These are phyloP conservation scores for Neonectria neomacrospora DNA, from an alignment of 2,329 filamentous ascomycete genomes.

Conservation along the genomic window DNA sequence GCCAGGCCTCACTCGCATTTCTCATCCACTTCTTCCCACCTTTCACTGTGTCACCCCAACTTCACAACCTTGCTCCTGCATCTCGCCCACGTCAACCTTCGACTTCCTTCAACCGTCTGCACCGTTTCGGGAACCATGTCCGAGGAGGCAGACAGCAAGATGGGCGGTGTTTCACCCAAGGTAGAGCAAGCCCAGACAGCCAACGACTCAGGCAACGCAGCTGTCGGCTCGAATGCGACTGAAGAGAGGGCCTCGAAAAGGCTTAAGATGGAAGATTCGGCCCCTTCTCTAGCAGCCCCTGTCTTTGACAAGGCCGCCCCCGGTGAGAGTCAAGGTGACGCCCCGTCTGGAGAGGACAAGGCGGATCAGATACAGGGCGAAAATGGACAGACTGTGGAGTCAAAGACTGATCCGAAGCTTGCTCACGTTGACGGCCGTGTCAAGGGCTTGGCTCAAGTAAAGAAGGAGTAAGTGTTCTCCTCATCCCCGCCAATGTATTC, in stretches of 20 bases:
- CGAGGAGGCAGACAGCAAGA: constrained; percentile 39
- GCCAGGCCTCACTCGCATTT: constrained; percentile 8
- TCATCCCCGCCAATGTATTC: background rate
- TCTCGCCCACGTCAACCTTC: background rate
- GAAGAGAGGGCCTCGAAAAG: constrained; percentile 66
- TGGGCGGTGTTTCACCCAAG: constrained; percentile 36
- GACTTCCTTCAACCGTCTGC: background rate
- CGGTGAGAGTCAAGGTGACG: background rate
- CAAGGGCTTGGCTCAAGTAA: constrained; percentile 76
- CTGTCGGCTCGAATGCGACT: constrained; percentile 15
- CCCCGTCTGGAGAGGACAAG: constrained; percentile 26
- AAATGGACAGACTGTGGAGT: constrained; percentile 26
- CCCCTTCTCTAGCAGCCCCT: constrained; percentile 29
- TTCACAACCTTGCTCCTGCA: background rate
- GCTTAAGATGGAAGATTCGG: constrained; percentile 61
- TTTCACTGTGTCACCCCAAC: constrained; percentile 1
- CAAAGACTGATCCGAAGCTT: constrained; percentile 21
- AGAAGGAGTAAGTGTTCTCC: constrained; percentile 70
- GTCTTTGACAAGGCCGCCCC: constrained; percentile 34
- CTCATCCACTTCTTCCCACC: background rate
- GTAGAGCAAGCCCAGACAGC: constrained; percentile 29
- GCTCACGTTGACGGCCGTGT: constrained; percentile 46
- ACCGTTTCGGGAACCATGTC: constrained; percentile 39
- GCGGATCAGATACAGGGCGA: constrained; percentile 32
- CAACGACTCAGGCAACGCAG: constrained; percentile 32